A percentile compares a stretch with the other conserved stretches of the same genome.
phyloP scores from a whole-genome alignment of 2,329 filamentous ascomycete genomes.

The Trichoderma atroviride region DNA sequence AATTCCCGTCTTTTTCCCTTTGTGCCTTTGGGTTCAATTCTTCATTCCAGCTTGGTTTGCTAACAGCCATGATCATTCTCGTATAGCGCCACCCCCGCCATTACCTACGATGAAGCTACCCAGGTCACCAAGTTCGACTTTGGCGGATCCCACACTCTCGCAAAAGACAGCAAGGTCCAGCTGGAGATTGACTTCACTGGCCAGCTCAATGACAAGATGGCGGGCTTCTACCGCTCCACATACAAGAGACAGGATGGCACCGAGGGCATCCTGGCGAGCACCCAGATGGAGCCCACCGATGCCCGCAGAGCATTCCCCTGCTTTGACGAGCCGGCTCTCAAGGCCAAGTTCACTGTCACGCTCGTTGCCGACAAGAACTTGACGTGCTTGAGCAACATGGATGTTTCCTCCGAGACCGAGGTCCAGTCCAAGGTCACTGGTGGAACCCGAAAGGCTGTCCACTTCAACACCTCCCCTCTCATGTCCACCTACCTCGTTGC shows the following conservation, averaged over 20 bases:
- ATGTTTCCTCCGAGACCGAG: slow-evolving; percentile 78
- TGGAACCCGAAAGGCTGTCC: slow-evolving; percentile 73
- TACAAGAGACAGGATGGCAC: slow-evolving; percentile 83
- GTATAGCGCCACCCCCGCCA: slow-evolving; percentile 39
- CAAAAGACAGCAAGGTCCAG: slow-evolving; percentile 75
- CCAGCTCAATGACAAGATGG: slow-evolving; percentile 89
- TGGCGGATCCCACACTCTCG: slow-evolving; percentile 60
- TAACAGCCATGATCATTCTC: neutral
- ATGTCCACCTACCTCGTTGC: slow-evolving; percentile 98
- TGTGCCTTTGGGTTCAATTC: neutral
- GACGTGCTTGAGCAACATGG: slow-evolving; percentile 97
- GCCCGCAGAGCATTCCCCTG: slow-evolving; percentile 91
- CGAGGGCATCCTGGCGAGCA: slow-evolving; percentile 81
- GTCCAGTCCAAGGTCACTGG: slow-evolving; percentile 44
- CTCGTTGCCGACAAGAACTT: slow-evolving; percentile 86
- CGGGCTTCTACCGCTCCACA: slow-evolving; percentile 93
- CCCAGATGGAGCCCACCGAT: slow-evolving; percentile 96
- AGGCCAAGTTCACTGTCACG: slow-evolving; percentile 89
- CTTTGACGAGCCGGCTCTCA: slow-evolving; percentile 93
- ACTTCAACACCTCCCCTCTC: slow-evolving; percentile 85
- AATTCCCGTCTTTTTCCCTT: neutral
- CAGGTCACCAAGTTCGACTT: slow-evolving; percentile 85
- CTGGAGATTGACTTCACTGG: slow-evolving; percentile 67
- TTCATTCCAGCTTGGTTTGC: neutral
- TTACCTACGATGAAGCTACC: slow-evolving; percentile 75